These are phyloP conservation scores for Chrysopogon serrulatus DNA, from an alignment of 176 grass and related monocot species.

Conservation along the genomic window DNA sequence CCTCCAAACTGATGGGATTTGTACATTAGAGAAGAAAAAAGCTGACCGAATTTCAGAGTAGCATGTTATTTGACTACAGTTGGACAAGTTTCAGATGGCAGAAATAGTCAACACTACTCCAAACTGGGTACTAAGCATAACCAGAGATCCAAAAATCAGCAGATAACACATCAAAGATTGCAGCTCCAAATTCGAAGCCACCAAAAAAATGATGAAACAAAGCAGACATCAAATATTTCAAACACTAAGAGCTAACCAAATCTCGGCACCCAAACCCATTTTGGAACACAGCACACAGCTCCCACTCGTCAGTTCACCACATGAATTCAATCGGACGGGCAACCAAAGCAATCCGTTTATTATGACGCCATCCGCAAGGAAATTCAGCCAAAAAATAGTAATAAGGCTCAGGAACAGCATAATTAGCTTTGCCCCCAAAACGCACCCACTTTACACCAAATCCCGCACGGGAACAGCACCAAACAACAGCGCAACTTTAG, in stretches of 20 bases:
- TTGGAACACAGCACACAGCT: neutral
- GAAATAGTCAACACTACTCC: neutral
- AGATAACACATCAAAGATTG: neutral
- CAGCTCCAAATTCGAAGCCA: neutral
- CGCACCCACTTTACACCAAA: slow-evolving; percentile 11
- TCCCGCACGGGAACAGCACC: slow-evolving; percentile 6
- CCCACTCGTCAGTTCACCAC: neutral
- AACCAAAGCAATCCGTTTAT: neutral
- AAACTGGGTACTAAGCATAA: neutral
- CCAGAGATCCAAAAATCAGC: neutral
- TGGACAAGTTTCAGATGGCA: neutral
- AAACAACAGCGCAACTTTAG: slow-evolving; percentile 21
- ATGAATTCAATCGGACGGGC: neutral
- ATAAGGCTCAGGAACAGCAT: neutral
- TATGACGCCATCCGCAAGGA: neutral
- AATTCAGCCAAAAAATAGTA: neutral
- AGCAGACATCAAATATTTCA: neutral
- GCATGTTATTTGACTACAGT: neutral
- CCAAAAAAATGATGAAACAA: neutral
- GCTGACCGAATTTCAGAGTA: neutral
- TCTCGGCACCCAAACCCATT: neutral
- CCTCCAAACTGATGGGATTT: neutral
- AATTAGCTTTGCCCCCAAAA: neutral
- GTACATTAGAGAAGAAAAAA: neutral
- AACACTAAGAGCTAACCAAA: neutral